Percentiles rank a stretch among this genome's conserved stretches.
Evolutionary conservation across 164 flowering plant species (phyloP).

Genomic region (Nymphaea colorata): DNA sequence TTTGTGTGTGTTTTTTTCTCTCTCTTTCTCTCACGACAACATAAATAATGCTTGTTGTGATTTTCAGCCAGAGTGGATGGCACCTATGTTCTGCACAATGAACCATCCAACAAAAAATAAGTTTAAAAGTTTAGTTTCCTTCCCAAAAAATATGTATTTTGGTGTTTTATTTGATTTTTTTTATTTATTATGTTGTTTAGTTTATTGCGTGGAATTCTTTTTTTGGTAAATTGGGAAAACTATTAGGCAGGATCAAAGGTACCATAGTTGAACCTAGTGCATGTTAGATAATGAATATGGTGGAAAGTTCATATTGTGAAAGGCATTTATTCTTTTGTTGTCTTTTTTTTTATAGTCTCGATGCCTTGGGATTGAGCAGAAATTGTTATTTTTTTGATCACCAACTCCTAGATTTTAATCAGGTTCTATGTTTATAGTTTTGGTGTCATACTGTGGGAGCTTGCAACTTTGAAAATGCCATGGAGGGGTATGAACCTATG

Average conservation of each 20-base stretch:
- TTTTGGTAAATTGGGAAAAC: background rate
- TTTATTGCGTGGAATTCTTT: background rate
- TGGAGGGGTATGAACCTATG: conserved; percentile 90
- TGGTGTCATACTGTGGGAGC: conserved; percentile 97
- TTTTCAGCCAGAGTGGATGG: conserved; percentile 98
- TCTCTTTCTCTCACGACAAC: no score
- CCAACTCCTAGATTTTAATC: conserved; percentile 4
- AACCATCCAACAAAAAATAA: conserved; percentile 94
- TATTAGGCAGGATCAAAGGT: no score
- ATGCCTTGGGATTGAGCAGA: no score
- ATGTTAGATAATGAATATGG: no score
- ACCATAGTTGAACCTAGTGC: no score
- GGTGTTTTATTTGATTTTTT: no score
- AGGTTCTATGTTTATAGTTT: conserved; percentile 99
- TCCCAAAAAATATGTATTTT: background rate
- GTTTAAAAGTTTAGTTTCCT: conserved; percentile 11
- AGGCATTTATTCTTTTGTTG: no score
- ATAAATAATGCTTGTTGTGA: background rate
- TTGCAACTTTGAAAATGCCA: conserved; percentile 87
- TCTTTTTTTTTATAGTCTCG: no score
- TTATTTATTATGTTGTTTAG: no score
- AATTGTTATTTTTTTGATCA: no score
- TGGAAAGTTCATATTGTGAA: no score
- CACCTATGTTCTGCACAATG: conserved; percentile 93
- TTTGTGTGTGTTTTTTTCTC: no score